phyloP scores from a whole-genome alignment of 306 rosid species.

The Glycine tomentella region DNA sequence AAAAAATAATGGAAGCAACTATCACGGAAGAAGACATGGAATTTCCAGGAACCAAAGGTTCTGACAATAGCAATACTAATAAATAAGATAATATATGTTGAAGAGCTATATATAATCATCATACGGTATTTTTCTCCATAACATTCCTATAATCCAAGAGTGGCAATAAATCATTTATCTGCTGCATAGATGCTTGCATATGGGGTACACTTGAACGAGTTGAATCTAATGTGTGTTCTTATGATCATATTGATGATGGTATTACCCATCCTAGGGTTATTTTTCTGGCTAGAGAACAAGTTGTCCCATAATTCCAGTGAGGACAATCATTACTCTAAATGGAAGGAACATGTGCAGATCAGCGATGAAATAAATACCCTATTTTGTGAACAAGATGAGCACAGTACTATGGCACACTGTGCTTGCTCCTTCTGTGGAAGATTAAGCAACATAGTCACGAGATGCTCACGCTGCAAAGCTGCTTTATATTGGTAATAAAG shows the following conservation, averaged over 20 bases:
- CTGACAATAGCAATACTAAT: background rate
- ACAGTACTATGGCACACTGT: background rate
- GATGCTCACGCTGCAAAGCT: conserved; percentile 48
- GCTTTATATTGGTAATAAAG: conserved; percentile 47
- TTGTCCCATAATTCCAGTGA: conserved; percentile 13
- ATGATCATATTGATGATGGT: conserved; percentile 34
- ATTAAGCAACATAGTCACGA: conserved; percentile 26
- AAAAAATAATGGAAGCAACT: conserved; percentile 23
- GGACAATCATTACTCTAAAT: too few relatives aligned
- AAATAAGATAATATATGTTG: background rate
- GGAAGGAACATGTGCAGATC: background rate
- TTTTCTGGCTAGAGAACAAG: conserved; percentile 42
- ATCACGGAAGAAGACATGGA: conserved; percentile 35
- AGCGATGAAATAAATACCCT: too few relatives aligned
- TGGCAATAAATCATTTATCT: background rate
- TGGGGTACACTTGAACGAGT: conserved; percentile 2
- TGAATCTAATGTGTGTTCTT: conserved; percentile 5
- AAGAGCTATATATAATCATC: conserved; percentile 2
- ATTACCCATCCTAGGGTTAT: conserved; percentile 28
- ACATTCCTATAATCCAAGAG: too few relatives aligned
- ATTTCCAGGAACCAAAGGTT: conserved; percentile 22
- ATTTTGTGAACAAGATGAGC: background rate
- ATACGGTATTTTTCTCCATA: background rate
- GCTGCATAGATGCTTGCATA: conserved; percentile 26
- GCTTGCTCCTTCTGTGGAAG: conserved; percentile 52